Conservation (phyloP, 495 filamentous ascomycete species). For the Hapsidospora chrysogenum region DNA sequence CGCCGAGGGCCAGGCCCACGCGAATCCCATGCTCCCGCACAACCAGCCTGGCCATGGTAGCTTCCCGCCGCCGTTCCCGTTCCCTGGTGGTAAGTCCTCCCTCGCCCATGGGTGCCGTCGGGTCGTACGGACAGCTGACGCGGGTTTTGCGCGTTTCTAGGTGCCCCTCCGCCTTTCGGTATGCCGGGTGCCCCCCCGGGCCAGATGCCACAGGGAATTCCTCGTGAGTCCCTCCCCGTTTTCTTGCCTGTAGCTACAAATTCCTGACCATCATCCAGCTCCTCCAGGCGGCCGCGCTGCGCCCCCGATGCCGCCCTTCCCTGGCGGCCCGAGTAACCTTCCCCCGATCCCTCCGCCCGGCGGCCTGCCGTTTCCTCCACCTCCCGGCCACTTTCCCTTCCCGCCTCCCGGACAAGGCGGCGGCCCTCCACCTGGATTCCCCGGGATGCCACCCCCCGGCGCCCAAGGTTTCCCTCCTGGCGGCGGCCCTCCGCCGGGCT, state of each 20-base stretch:
- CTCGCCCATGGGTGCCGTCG: no score
- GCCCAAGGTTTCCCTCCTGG: not conserved
- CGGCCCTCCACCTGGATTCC: slow-evolving; percentile 12
- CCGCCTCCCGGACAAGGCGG: slow-evolving; percentile 37
- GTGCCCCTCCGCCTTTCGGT: no score
- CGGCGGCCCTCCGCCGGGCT: slow-evolving; percentile 12
- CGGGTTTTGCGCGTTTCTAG: no score
- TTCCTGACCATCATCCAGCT: slow-evolving; percentile 9
- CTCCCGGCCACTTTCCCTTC: slow-evolving; percentile 36
- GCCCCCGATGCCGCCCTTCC: slow-evolving; percentile 49
- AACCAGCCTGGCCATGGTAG: slow-evolving; percentile 30
- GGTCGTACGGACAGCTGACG: no score
- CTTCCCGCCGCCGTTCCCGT: slow-evolving; percentile 7
- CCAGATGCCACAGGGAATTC: slow-evolving; percentile 11
- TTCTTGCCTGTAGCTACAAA: slow-evolving; percentile 2
- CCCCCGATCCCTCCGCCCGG: slow-evolving; percentile 27
- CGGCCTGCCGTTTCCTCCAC: slow-evolving; percentile 23
- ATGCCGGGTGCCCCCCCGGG: slow-evolving; percentile 16
- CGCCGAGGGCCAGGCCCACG: slow-evolving; percentile 72
- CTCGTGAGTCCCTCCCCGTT: slow-evolving; percentile 11
- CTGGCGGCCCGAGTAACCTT: slow-evolving; percentile 26
- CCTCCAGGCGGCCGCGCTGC: slow-evolving; percentile 39
- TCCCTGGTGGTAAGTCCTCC: slow-evolving; percentile 11
- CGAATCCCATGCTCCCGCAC: slow-evolving; percentile 65
- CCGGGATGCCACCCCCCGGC: slow-evolving; percentile 19